Base-by-base conservation (phyloP, 2,329 filamentous ascomycete genomes). In the Cladorrhinum sp. region DNA sequence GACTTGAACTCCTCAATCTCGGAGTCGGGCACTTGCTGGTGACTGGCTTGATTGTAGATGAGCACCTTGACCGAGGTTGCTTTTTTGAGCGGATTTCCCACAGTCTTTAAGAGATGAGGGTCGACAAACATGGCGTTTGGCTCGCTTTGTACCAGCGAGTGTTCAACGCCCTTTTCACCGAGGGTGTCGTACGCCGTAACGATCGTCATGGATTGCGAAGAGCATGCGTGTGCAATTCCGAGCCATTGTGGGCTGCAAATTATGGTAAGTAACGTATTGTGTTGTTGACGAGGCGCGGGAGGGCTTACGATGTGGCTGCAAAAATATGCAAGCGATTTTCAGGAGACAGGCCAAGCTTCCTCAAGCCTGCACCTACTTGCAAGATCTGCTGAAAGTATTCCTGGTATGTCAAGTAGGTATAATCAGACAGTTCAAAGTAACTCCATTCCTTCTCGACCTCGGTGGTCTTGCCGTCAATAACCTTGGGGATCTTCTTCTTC, bases 121-220 rank as follows among this genome's bases (percentile, higher is more conserved):
- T 97, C 93, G 64, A 92, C 83, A 77, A 93, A 96, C 80, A 97
- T 93, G 74, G 88, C 88, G 69, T 86, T 86, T 56, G 91, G 89
- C 64, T 86, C 81, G 57, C 92, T 95, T 77, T 96, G 90, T 22
- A 87, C 81, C 65, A 97, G 84, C 2, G 92, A 96, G 79, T 96
- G 92, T 77, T 89, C 86, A 64, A 97, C 84, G 51, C 92, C 93
- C 64, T 88, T 86, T 69, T 91, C 85, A 57, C 93, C 93, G 50
- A 97, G 87, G 27, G 92, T 96, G 75, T 97, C 93, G 76, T 97
- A 97, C 55, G 93, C 92, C 50, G 93, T 98, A 55, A 97, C 93
- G 67, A 97, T 93, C 61, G 91, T 86, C 73, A 97, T 86, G 50
- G 91, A 93, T 76, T 98, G 93, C 16, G 92, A 93, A 20, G 87